Evolutionary conservation across 352 stramenopile species (phyloP), one percentile per base, ranked within the genome.

Genomic region (Phytophthora pseudosyringae): DNA sequence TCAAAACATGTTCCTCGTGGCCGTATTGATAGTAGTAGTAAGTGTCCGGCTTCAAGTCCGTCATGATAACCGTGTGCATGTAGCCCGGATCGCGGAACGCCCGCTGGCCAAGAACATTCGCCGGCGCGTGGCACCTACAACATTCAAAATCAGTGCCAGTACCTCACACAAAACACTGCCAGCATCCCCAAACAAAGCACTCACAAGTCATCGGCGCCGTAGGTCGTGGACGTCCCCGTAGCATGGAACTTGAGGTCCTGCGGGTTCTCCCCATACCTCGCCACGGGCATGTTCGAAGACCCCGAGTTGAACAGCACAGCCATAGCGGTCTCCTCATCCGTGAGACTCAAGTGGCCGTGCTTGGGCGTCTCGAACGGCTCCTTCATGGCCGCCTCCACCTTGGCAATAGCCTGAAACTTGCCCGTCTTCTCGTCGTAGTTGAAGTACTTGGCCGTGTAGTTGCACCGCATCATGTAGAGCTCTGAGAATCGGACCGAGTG

Each of bases 401-500:
- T 73, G 5, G 61, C 78, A 39, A 85, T 56, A 1, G 61, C 38
- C 28, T 60, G 54, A 48, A 75, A 75, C 25, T 58, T 46, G 15
- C 49, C 50, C 28, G 33, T 48, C 28, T 50, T 44, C 3, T 56
- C 40, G 13, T 73, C 55, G 52, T 78, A 86, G 8, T 77, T 73
- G 26, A 80, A 90, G 50, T 92, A 93, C 40, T 75, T 60, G 11
- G 65, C 81, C 7, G 64, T 82, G 66, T 93, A 93, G 38, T 80
- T 80, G 57, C 83, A 93, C 10, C 85, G 69, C 65, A 93, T 69
- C 83, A 90, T 90, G 45, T 82, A 87, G n/a, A 93, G 55, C 7
- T 67, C 67, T 26, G 68, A 70, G 58, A 94, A 94, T 16, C 80
- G 63, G 26, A 92, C 76, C 2, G 80, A 91, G 35, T 67, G 65